Evolutionary conservation across 1,284 basidiomycete genomes (phyloP).

Genomic region (Nidula niveotomentosa): DNA sequence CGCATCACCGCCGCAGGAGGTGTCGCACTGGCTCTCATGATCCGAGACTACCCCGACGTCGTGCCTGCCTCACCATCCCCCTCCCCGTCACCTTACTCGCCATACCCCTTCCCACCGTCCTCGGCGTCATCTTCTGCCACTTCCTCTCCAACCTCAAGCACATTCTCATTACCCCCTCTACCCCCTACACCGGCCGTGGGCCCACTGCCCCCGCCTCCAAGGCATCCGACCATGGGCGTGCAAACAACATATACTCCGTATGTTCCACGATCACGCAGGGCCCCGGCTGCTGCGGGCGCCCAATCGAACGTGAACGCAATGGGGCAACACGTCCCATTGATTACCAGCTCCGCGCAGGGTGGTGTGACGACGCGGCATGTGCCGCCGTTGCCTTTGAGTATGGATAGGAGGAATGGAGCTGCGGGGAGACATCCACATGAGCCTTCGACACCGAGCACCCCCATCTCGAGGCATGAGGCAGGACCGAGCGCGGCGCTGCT

Average conservation of each 20-base stretch:
- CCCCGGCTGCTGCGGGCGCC: slow-evolving; percentile 24
- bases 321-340: slow-evolving; percentile 64
- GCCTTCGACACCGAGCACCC: slow-evolving; percentile 15
- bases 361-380: slow-evolving; percentile 75
- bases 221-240: slow-evolving; percentile 48
- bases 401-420: too few relatives aligned
- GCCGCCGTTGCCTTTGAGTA: slow-evolving; percentile 9
- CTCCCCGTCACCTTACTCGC: slow-evolving; percentile 21
- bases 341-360: slow-evolving; percentile 74
- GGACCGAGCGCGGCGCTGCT: slow-evolving; percentile 74
- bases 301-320: slow-evolving; percentile 51
- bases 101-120: slow-evolving; percentile 29
- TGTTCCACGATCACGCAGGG: slow-evolving; percentile 60
- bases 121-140: slow-evolving; percentile 18
- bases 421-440: background rate
- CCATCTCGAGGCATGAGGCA: slow-evolving; percentile 34
- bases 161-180: slow-evolving; percentile 27
- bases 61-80: slow-evolving; percentile 41
- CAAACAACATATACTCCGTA: slow-evolving; percentile 83
- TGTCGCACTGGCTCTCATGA: slow-evolving; percentile 93
- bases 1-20: slow-evolving; percentile 81
- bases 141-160: background rate
- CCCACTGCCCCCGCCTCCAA: slow-evolving; percentile 58
- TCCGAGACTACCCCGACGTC: slow-evolving; percentile 88
- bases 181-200: slow-evolving; percentile 22